Base-by-base conservation (phyloP, 1,284 basidiomycete genomes). In the Irpex lacteus region DNA sequence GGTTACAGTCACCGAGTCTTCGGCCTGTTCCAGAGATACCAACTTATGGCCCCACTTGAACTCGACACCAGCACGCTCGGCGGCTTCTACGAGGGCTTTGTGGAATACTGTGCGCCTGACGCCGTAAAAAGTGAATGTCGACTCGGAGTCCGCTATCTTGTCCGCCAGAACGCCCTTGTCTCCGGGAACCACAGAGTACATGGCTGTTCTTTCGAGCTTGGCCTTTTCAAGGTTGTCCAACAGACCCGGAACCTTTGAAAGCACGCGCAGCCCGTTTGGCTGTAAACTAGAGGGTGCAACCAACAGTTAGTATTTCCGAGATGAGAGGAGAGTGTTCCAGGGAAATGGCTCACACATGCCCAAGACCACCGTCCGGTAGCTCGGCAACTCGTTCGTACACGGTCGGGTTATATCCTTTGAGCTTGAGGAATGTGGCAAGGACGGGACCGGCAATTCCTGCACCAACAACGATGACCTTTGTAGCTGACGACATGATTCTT, bases 361-460 rank as follows among this genome's bases (percentile, higher is more conserved):
- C 76, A 9, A 81, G 71, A 5, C 80, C 80, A 47, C 72, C 72
- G 9, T 76, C 73, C 5, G 70, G 65, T 7, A 73, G 64, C 4
- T 63, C 65, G 8, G 72, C 65, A 18, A 71, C 69, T 61, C 79
- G 74, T 65, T 83, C 81, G 66, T 81, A 83, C 5, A 82, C 67
- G 61, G 79, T 70, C 0, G 80, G 78, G 1, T 76, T 69, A 66
- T 80, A 82, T 3, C 81, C 81, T 62, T 77, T 77, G 26, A 68
- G 66, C 65, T 81, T 80, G 55, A 83, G 75, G 55, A 81, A 72
- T 36, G 79, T 73, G 2, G 78, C 81, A n/a, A 82, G 76, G 1
- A 81, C 74, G n/a, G 81, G 80, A 13, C 81, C 82, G 5, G 78
- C 80, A 44, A 82, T 78, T 5, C 81, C 81, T 15, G 62, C 62